Base-by-base conservation (phyloP, 164 flowering plant species). In the Stephania cephalantha region DNA sequence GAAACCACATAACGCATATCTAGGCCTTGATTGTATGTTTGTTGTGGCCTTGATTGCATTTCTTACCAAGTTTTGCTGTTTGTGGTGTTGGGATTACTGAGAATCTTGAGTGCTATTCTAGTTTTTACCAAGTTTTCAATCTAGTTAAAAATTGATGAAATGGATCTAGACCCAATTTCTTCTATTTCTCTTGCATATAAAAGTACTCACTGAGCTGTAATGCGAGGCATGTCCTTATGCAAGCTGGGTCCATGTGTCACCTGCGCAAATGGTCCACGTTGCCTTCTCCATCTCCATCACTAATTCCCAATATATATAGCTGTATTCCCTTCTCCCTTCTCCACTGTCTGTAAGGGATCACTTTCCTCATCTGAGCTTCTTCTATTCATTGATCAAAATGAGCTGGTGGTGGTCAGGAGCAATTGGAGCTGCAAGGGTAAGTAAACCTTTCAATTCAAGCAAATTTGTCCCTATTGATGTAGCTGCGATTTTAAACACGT, bases 331-430 rank as follows among this genome's bases (percentile, higher is more conserved):
- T 48, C 53, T 48, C 53, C 53, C 13, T 8, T 48, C 13, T 48
- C 53, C 15, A 4, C 55, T 50, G 12, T 50, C 15, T 50, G 55
- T 9, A 7, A 17, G 12, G 7, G 55, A 50, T 50, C 55, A 8
- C 15, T 35, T 35, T 35, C 42, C 12, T 50, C 11, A 10, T 50
- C 55, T 48, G 11, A 10, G 55, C 55, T 50, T 50, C 55, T 50
- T 50, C 15, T 2, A 50, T 50, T 9, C 15, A 1, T 10, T 11
- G 15, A 50, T 50, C 55, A 69, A 64, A 29, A 89, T 89, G 91
- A 88, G 90, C 80, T 88, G 88, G 92, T 89, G 92, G 92, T 88
- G 92, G 91, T 87, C 91, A 65, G 90, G 94, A 46, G 91, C 94
- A 8, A 79, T 88, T 52, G 92, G 94, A 15, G 90, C 92, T 72